Evolutionary conservation across 208 protist species (phyloP), one percentile per base, ranked within the genome.

Genomic region (Acanthamoeba healyi): DNA sequence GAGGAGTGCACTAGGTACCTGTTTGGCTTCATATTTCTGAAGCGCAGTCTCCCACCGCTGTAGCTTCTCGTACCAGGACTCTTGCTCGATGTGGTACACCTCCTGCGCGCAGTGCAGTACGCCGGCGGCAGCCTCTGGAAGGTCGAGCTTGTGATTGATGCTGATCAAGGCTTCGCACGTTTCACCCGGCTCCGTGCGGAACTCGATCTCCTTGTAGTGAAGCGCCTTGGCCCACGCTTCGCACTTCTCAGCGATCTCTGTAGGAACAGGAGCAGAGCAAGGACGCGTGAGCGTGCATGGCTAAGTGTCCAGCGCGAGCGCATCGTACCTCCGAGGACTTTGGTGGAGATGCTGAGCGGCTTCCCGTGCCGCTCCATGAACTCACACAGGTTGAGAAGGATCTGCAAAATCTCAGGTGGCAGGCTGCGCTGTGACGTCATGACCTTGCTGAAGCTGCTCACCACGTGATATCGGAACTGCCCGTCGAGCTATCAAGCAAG

Each of bases 131-230:
- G 99, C 99, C 95, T 99, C 99, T 14, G 98, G 98, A 94, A 99
- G 99, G 54, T 99, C 98, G 26, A 99, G 97, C 87, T 99, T 97
- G 96, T 99, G 99, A 95, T 99, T 99, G 61, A 99, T 98, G 94
- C 98, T 98, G 94, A 99, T 99, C 17, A 98, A 94, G 22, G 96
- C 94, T 82, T 98, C 98, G 49, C 98, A 67, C 61, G 61, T 67
- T 29, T 56, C 7, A 0, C 74, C 46, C 24, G 91, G 91, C 7
- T 49, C 65, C 74, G 81, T 81, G 44, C 96, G 70, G 90, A 98
- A 98, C 65, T 98, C 96, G 19, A 96, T 94, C 44, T 98, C 97
- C 82, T 95, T 97, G 88, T 98, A 98, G 91, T 97, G 96, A 19
- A 98, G 93, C 26, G 97, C 97, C 79, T 98, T 98, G 15, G 97